Base-by-base conservation (phyloP, 495 filamentous ascomycete species). In the Talaromyces nanjingensis region DNA sequence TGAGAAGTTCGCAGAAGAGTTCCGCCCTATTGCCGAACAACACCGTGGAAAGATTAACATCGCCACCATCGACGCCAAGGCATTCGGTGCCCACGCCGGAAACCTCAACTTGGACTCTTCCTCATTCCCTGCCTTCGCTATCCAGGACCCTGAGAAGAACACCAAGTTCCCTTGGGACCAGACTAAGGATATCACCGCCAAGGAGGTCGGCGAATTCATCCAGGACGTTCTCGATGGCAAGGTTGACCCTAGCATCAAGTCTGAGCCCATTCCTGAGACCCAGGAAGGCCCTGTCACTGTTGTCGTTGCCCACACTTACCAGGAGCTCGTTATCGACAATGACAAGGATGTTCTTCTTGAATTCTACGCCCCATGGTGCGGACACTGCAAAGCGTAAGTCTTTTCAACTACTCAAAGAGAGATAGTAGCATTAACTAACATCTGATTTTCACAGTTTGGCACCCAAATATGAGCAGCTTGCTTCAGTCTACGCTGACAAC, bases 331-430 rank as follows among this genome's bases (percentile, higher is more conserved):
- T 71, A 83, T 97, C 34, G 87, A 99, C 69, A 89, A 96, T 73
- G 83, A 89, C 66, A 97, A 98, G 86, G 94, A 99, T 78, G 94
- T 99, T 63, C 86, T 99, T 60, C 78, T 99, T 62, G 94, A 99
- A 80, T 99, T 96, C 80, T 99, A 99, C 78, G 94, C 94, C 34
- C 96, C 96, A 54, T 98, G 94, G 96, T 99, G 96, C 74, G 94
- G 94, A 71, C 94, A 98, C 85, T 98, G 94, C 91, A 98, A 98
- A 83, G 87, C 92, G 77, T 85, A 78, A 72, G 79, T 77, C 53
- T 42, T 8, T 11, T 12, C 33, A 56, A 29, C 7, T 5, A 56
- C 9, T 3, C 9, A 29, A 25, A 25, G n/a, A 20, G 18, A 27
- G 24, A 14, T 27, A 11, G 7, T 7, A 27, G 6, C 16, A 33